Evolutionary conservation across 2,329 filamentous ascomycete genomes (phyloP), one percentile per base, ranked within the genome.

Genomic region (Elsinoe australis): DNA sequence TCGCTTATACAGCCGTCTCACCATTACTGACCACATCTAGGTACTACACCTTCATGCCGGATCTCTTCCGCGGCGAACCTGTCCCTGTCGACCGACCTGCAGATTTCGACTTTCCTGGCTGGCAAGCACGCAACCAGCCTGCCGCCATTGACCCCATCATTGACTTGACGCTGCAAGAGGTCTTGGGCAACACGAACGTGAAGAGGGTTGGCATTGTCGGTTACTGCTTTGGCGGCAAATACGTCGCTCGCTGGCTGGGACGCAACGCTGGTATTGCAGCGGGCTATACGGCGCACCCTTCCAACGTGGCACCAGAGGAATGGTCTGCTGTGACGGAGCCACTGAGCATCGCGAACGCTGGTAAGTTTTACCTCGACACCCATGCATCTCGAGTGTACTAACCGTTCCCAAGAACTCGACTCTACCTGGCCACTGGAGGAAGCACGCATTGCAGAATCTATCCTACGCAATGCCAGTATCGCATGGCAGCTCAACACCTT

Each of bases 181-280:
- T 84, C 59, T 74, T 74, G 51, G 69, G 72, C 46, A 70, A 78
- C 45, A 67, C 62, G 29, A 59, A 59, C 4, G 57, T 75, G 36
- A 78, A 75, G 61, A 77, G 74, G 54, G 66, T 88, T 28, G 83
- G 77, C 1, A 75, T 71, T 10, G 76, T 80, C 0, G 84, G 84
- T 0, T 87, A 87, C 66, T 88, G 85, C 66, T 85, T 87, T 55
- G 84, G 85, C 29, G 83, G 74, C 49, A 85, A 85, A 76, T 88
- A 85, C 63, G 78, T 86, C 26, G 71, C 75, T 44, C 79, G 84
- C 24, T 80, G 80, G 67, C 73, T 76, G 3, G 67, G 68, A 18
- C 51, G 68, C 49, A 79, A 77, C 52, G 70, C 52, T 36, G 56
- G 57, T 6, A 54, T 87, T 55, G 69, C 82, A 41, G 82, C 75